Evolutionary conservation across 2,329 filamentous ascomycete genomes (phyloP), one percentile per base, ranked within the genome.

Genomic region (Pezicula neosporulosa): DNA sequence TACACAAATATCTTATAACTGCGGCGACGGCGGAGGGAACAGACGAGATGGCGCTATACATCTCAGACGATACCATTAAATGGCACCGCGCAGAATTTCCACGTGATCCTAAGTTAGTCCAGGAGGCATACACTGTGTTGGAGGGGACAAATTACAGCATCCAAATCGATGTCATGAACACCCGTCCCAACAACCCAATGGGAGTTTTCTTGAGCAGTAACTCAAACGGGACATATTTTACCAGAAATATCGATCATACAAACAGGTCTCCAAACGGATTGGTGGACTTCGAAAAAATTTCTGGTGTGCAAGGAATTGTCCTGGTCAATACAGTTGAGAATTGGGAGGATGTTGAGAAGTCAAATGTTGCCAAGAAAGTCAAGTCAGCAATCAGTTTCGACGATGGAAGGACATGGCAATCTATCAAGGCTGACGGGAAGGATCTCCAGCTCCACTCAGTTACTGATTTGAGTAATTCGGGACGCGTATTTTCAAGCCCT

Each of bases 141-240:
- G 93, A 97, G 71, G 94, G 92, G 63, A 97, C 94, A 39, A 93
- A 96, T 66, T 97, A 99, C 75, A 97, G 93, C 73, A 91, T 99
- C 61, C 93, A 97, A 71, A 85, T 99, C 50, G 92, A 97, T 69
- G 92, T 97, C 56, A 86, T 93, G 80, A 90, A 87, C 1, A 76
- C 76, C 37, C 75, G 74, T 42, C 79, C 79, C 12, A 80, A 78
- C 1, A 82, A 80, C 36, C 82, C 87, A 0, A 93, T 96, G 82
- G 95, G 94, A 33, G 85, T 88, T 10, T 77, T 99, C 51, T 93
- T 97, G 64, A 96, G 91, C 6, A 97, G 93, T 66, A 99, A 99
- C 68, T 97, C 92, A 30, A 95, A 97, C 66, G 94, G 94, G 54
- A 97, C 91, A 2, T 97, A 93, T 69, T 99, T 97, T 67, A 94